Base-by-base conservation (phyloP, 2,329 filamentous ascomycete species). In the Colletotrichum cuscutae region DNA sequence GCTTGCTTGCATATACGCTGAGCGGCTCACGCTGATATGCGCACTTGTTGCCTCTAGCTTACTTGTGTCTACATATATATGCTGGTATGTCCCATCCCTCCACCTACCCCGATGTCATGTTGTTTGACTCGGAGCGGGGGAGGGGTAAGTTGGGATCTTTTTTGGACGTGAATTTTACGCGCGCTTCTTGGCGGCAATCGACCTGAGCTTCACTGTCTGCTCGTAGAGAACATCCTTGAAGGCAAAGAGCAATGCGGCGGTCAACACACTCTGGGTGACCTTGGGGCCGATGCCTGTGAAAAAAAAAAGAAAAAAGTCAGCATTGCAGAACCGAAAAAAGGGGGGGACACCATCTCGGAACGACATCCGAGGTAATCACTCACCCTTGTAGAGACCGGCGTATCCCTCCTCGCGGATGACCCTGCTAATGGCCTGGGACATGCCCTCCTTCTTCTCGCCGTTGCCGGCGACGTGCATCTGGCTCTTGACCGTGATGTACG, bases 401-500 rank as follows among this genome's bases (percentile, higher is more conserved):
- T 95, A 97, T n/a, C 97, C 97, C 84, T 98, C 96, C 80, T 98
- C 94, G 76, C 86, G 89, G 73, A 98, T 89, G 73, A 98, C 95
- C 73, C 92, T 89, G 80, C 89, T 91, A 80, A 99, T 89, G 59
- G 92, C 94, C 76, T 91, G 89, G 65, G 92, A 88, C 88, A 98
- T 93, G 77, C 93, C 93, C 84, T 97, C 93, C 84, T 93, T 93
- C 75, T 91, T 91, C n/a, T 90, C 89, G 75, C 91, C 91, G 78
- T 91, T 91, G 74, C 89, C 91, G 32, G 95, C 95, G 74, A 99
- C 95, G 82, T 99, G 97, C 91, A 98, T 98, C 81, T 95, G 91
- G 84, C 95, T 97, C 91, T 99, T 99, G 79, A 99, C 93, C 5
- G 97, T 99, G 82, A 99, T 98, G 82, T 99, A 99, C 12, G 97